Evolutionary conservation across 2,329 filamentous ascomycete genomes (phyloP), one percentile per base, ranked within the genome.

Genomic region (Colletotrichum spinosum): DNA sequence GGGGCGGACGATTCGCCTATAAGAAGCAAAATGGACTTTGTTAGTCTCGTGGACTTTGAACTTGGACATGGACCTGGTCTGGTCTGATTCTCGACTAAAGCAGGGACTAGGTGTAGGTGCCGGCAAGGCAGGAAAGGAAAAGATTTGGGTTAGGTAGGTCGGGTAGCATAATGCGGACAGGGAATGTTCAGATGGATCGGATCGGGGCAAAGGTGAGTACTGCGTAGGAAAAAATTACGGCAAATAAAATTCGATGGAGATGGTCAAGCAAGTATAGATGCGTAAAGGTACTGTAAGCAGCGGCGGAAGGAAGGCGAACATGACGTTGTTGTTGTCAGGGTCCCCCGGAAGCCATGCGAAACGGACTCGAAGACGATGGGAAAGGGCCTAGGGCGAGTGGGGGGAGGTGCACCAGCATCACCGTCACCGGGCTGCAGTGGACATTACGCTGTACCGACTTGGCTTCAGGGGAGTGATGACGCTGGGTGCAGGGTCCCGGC

Each of bases 231-330:
- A 39, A 66, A 63, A 55, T 63, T 56, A 67, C 64, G 58, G 68
- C 52, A 67, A 67, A 66, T 25, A 25, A 25, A 25, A 25, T 25
- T 5, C 4, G 25, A 25, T 25, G 25, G 25, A 25, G 25, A 25
- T 17, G 17, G 17, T 17, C 17, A 17, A 17, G 17, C 17, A 17
- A 17, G 17, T 2, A 17, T 17, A 17, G 17, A 17, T 25, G 25
- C 25, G 25, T 25, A 25, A 25, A 25, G 25, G 25, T 25, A 5
- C 25, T 25, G 25, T 25, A 25, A 25, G 25, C 25, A 25, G 25
- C 25, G 4, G 25, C 25, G 4, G 55, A 55, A 60, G 62, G 67
- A 62, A 70, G 72, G 71, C 8, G n/a, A 44, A 34, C 46, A 65
- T 65, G 62, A 65, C 62, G 62, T 58, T 62, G 62, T 58, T 41